Percentiles rank a stretch among this genome's conserved stretches.
Evolutionary conservation across 2,329 filamentous ascomycete genomes (phyloP).

Genomic region (Curvularia sp.): DNA sequence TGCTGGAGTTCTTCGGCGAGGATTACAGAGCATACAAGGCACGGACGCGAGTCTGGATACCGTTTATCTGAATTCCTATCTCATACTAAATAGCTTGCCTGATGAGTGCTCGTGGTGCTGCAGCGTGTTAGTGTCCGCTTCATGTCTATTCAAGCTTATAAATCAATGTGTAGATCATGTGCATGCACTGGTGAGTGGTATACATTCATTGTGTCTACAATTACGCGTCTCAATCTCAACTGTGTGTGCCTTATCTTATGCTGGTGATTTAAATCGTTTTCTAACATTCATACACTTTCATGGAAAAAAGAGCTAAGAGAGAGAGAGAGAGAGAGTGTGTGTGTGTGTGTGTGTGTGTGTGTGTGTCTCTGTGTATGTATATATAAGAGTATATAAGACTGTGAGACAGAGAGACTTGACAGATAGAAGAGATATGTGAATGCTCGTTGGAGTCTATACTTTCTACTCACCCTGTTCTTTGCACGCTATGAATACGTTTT

Average conservation of each 20-base stretch:
- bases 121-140: background rate
- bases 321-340: no score
- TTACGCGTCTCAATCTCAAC: background rate
- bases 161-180: background rate
- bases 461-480: no score
- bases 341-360: no score
- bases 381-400: no score
- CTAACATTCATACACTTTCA: background rate
- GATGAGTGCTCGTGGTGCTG: background rate
- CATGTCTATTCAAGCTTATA: background rate
- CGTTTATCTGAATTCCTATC: slow-evolving; percentile 64
- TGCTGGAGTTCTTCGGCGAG: slow-evolving; percentile 82
- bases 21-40: slow-evolving; percentile 79
- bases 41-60: slow-evolving; percentile 78
- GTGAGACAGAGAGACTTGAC: no score
- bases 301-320: no score
- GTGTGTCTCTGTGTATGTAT: no score
- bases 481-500: background rate
- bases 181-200: background rate
- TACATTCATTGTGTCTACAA: background rate
- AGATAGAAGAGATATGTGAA: no score
- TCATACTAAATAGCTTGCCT: background rate
- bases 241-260: no score
- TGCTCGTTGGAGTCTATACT: no score
- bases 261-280: background rate